phyloP scores from a whole-genome alignment of 2,329 filamentous ascomycete genomes.

The Apiospora pterosperma region DNA sequence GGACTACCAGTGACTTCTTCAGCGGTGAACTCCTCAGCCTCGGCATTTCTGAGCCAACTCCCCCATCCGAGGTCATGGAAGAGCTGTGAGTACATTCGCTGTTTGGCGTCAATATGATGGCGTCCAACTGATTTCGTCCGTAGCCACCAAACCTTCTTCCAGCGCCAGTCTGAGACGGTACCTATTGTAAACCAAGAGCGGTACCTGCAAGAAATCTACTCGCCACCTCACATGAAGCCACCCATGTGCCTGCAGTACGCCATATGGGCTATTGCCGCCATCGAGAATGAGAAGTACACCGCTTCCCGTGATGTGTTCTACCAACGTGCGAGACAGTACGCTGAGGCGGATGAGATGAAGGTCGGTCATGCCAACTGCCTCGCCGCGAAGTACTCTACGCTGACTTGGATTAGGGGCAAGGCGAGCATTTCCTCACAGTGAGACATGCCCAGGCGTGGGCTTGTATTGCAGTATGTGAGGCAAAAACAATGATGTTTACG shows the following conservation, averaged over 20 bases:
- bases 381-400: neutral
- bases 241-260: conserved; percentile 84
- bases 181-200: conserved; percentile 77
- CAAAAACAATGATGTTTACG: conserved; percentile 80
- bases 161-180: conserved; percentile 65
- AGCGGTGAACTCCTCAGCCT: conserved; percentile 71
- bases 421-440: conserved; percentile 77
- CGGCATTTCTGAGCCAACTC: conserved; percentile 75
- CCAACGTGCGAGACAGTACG: conserved; percentile 74
- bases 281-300: conserved; percentile 63
- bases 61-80: conserved; percentile 74
- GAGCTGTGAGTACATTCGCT: conserved; percentile 60
- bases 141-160: conserved; percentile 69
- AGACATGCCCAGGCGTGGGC: conserved; percentile 78
- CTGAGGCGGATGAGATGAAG: conserved; percentile 81
- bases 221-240: conserved; percentile 69
- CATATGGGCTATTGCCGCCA: conserved; percentile 80
- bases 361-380: conserved; percentile 25
- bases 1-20: conserved; percentile 13
- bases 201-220: conserved; percentile 72
- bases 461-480: conserved; percentile 74
- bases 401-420: conserved; percentile 51
- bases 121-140: conserved; percentile 35
- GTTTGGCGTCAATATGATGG: conserved; percentile 7
- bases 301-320: conserved; percentile 71